A percentile compares a stretch with the other conserved stretches of the same genome.
phyloP scores from a whole-genome alignment of 768 basidiomycete species.

The Mycena chlorophos region DNA sequence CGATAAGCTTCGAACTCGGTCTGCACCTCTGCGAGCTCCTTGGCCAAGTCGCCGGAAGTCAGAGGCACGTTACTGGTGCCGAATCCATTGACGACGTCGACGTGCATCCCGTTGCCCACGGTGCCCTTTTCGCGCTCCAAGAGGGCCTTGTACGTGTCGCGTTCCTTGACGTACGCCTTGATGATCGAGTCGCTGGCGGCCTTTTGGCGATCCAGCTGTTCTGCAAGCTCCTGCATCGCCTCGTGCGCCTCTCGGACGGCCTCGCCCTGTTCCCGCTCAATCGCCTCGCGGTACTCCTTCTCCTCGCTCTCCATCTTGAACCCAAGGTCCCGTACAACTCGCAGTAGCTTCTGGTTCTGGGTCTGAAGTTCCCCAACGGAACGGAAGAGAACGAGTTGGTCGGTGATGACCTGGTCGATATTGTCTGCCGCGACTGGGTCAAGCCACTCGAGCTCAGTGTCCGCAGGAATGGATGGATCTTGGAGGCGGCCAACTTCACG shows the following conservation, averaged over 20 bases:
- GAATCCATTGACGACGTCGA: conserved; percentile 33
- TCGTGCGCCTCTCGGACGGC: conserved; percentile 88
- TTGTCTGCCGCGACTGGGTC: conserved; percentile 47
- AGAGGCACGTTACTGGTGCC: conserved; percentile 27
- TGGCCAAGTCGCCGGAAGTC: conserved; percentile 42
- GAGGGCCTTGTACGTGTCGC: conserved; percentile 81
- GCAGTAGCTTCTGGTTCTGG: conserved; percentile 88
- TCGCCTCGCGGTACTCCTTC: conserved; percentile 64
- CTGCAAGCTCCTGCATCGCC: conserved; percentile 75
- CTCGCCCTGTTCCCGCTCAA: conserved; percentile 74
- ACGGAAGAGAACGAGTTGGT: conserved; percentile 84
- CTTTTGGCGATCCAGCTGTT: conserved; percentile 78
- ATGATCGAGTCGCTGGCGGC: conserved; percentile 67
- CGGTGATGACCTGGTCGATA: conserved; percentile 81
- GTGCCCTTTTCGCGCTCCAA: conserved; percentile 51
- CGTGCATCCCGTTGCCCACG: conserved; percentile 19
- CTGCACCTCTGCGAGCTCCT: conserved; percentile 72
- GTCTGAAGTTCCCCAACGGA: conserved; percentile 80
- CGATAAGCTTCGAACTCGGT: conserved; percentile 79
- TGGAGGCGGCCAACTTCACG: conserved; percentile 80
- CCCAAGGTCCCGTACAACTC: conserved; percentile 80
- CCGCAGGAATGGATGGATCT: conserved; percentile 77
- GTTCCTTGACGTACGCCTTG: conserved; percentile 82
- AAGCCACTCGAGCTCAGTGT: conserved; percentile 55
- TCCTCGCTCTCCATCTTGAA: conserved; percentile 85